Conservation (phyloP, 2,329 filamentous ascomycete species). For the Alternaria triticimaculans region DNA sequence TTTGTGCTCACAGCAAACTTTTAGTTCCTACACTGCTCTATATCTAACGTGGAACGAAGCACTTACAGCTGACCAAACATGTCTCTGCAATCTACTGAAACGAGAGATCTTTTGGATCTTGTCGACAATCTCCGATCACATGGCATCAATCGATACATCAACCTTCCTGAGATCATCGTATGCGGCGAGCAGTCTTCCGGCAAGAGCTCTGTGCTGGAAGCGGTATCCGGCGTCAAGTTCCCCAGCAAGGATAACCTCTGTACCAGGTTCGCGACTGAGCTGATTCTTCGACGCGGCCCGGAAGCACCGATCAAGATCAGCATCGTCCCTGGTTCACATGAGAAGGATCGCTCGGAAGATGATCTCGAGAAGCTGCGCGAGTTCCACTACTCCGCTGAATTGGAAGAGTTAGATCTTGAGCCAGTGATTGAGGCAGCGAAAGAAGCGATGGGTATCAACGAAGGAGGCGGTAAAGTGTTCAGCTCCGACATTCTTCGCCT, state of each 20-base stretch:
- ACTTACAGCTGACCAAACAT: neutral
- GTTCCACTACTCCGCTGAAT: slow-evolving; percentile 5
- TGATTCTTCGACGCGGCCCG: slow-evolving; percentile 58
- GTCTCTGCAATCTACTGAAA: neutral
- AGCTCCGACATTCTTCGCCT: slow-evolving; percentile 33
- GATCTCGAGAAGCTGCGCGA: slow-evolving; percentile 10
- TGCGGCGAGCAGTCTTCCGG: slow-evolving; percentile 34
- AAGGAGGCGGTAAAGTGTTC: slow-evolving; percentile 21
- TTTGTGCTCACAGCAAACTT: neutral
- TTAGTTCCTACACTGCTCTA: neutral
- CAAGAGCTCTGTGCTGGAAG: slow-evolving; percentile 41
- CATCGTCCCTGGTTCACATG: slow-evolving; percentile 40
- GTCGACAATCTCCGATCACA: slow-evolving; percentile 57
- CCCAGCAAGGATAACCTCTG: slow-evolving; percentile 62
- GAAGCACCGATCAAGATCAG: slow-evolving; percentile 50
- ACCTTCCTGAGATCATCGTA: slow-evolving; percentile 45
- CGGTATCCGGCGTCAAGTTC: slow-evolving; percentile 62
- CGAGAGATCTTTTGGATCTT: slow-evolving; percentile 53
- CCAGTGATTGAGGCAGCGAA: slow-evolving; percentile 57
- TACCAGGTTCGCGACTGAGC: slow-evolving; percentile 67
- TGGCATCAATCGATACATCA: slow-evolving; percentile 48
- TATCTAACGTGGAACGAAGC: neutral
- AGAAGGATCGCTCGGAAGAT: neutral
- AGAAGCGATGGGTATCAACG: slow-evolving; percentile 54
- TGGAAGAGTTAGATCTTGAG: slow-evolving; percentile 12